Evolutionary conservation across 1,139 yeast genomes (phyloP).

Genomic region (Yamadazyma spencermartinsiae): DNA sequence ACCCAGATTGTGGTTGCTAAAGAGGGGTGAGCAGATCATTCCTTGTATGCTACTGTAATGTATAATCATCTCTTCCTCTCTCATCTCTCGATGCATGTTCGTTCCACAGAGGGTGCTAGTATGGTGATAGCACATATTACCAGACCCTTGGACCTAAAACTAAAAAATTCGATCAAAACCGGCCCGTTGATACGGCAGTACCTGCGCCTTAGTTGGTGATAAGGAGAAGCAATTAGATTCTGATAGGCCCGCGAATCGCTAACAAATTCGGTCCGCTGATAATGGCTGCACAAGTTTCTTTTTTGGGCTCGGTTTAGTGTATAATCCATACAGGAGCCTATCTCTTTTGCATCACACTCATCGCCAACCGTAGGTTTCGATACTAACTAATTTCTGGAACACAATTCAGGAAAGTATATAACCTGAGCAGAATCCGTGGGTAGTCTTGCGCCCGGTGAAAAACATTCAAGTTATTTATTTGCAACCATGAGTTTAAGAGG

Average conservation of each 20-base stretch:
- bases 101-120: no score
- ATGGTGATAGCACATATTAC: no score
- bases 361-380: background rate
- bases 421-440: background rate
- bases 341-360: background rate
- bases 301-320: no score
- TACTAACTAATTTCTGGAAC: background rate
- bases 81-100: no score
- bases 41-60: no score
- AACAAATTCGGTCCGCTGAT: background rate
- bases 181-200: no score
- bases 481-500: background rate
- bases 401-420: background rate
- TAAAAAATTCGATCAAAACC: no score
- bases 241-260: slow-evolving; percentile 2
- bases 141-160: no score
- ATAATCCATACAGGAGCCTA: background rate
- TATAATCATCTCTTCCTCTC: no score
- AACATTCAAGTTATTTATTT: background rate
- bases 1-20: background rate
- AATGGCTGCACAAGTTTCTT: no score
- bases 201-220: no score
- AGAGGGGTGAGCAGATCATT: background rate
- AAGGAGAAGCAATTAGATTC: background rate
- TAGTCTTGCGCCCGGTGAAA: background rate